Evolutionary conservation across 73 alveolate species (phyloP), one percentile per base, ranked within the genome.

Genomic region (Stentor coeruleus): DNA sequence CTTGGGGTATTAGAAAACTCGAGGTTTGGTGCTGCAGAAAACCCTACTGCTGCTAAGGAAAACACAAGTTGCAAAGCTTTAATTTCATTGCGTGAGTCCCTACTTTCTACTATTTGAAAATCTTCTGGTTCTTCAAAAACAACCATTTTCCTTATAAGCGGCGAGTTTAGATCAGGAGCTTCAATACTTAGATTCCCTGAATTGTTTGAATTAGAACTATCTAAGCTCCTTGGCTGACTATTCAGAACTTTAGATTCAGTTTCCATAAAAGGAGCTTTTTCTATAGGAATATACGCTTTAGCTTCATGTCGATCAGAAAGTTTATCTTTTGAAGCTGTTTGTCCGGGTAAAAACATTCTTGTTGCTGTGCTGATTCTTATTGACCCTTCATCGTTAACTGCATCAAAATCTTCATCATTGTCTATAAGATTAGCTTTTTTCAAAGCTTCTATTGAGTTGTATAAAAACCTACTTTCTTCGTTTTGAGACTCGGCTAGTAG

Each of bases 361-460:
- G 14, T 20, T 31, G 26, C 66, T 26, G 77, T 35, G 33, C 83
- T 75, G 20, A 75, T 38, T 75, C 83, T 20, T 20, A 75, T 75
- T 0, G 79, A 66, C 1, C 72, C 72, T 75, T 75, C 83, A 15
- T 75, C 83, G 2, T 36, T 35, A 0, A n/a, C 33, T 3, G 72
- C n/a, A 0, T 15, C 35, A n/a, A 14, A 20, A 20, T n/a, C 83
- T 26, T 75, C 79, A n/a, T n/a, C n/a, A n/a, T n/a, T n/a, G n/a
- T n/a, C n/a, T 14, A 66, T 31, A 39, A 75, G 15, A 14, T 39
- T 75, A 20, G 83, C 83, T 75, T 37, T 31, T 39, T 2, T 31
- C 81, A 75, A 33, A 40, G 74, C 59, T 31, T 75, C 83, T 6
- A 39, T 75, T 75, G 83, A 75, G 35, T 35, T 75, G 58, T n/a